These are phyloP conservation scores for Chrysoporthe puriensis DNA, from an alignment of 2,329 filamentous ascomycete species.

Conservation along the genomic window DNA sequence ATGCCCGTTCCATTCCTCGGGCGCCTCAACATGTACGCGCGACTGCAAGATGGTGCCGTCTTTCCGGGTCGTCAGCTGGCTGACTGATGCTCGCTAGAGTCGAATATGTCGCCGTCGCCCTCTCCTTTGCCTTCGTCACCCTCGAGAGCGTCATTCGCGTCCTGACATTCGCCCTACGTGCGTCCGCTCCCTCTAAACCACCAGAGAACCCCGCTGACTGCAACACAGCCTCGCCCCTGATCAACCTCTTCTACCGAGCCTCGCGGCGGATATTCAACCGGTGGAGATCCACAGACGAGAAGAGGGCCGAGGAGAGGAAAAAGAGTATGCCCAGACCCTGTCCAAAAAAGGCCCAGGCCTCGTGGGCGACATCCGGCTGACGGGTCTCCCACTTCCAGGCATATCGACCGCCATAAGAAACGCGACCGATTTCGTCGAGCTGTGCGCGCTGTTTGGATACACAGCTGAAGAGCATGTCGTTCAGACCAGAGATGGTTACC, in stretches of 20 bases:
- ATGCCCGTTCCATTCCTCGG: constrained; percentile 60
- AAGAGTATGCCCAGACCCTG: constrained; percentile 57
- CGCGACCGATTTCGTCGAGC: constrained; percentile 88
- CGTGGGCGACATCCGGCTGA: constrained; percentile 17
- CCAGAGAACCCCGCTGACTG: constrained; percentile 26
- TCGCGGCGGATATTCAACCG: constrained; percentile 84
- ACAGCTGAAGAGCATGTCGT: constrained; percentile 95
- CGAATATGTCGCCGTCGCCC: constrained; percentile 86
- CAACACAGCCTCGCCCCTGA: constrained; percentile 71
- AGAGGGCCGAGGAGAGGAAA: constrained; percentile 68
- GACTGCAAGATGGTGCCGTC: constrained; percentile 1
- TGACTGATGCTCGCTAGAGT: constrained; percentile 50
- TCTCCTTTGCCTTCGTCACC: constrained; percentile 80
- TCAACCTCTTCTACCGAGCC: constrained; percentile 79
- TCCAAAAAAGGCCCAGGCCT: constrained; percentile 46
- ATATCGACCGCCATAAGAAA: constrained; percentile 79
- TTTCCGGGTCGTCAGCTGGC: background rate
- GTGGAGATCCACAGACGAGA: constrained; percentile 71
- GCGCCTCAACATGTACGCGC: constrained; percentile 54
- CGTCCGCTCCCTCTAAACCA: constrained; percentile 38
- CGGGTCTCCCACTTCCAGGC: constrained; percentile 52
- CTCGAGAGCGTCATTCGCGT: constrained; percentile 83
- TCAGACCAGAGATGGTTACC: constrained; percentile 90
- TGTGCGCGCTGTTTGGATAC: constrained; percentile 91
- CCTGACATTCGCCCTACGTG: constrained; percentile 85